These are phyloP conservation scores for Sugiyamaella floridensis DNA, from an alignment of 805 yeast species.

Conservation along the genomic window DNA sequence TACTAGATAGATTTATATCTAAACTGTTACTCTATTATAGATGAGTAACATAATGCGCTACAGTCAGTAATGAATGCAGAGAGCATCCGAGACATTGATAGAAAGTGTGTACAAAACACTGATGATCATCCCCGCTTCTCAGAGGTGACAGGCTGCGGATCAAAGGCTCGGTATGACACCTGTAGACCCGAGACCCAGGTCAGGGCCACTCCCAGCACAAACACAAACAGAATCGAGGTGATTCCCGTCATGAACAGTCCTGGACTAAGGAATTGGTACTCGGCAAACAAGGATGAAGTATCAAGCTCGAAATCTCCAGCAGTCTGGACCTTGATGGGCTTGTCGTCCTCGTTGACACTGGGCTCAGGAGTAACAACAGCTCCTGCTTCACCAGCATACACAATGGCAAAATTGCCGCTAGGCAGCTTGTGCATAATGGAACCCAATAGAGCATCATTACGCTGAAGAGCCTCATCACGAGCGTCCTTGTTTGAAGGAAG, in stretches of 20 bases:
- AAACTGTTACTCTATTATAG: too few species aligned
- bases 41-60: too few species aligned
- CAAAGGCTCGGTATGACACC: slow-evolving; percentile 77
- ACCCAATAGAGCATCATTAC: slow-evolving; percentile 25
- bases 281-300: slow-evolving; percentile 42
- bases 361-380: slow-evolving; percentile 1
- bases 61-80: too few species aligned
- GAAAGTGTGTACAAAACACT: too few species aligned
- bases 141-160: slow-evolving; percentile 26
- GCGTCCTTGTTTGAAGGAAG: slow-evolving; percentile 31
- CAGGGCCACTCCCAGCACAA: slow-evolving; percentile 54
- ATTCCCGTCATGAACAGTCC: slow-evolving; percentile 74
- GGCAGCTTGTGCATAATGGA: slow-evolving; percentile 28
- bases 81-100: not conserved
- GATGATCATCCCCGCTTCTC: slow-evolving; percentile 2
- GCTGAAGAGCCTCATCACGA: slow-evolving; percentile 2
- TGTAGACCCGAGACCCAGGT: slow-evolving; percentile 65
- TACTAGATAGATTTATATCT: too few species aligned
- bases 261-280: slow-evolving; percentile 66
- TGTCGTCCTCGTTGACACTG: slow-evolving; percentile 10
- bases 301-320: slow-evolving; percentile 1
- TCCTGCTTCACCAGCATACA: slow-evolving; percentile 20
- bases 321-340: slow-evolving; percentile 1
- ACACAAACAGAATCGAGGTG: slow-evolving; percentile 54
- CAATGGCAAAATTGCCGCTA: slow-evolving; percentile 30